Base-by-base conservation (phyloP, 2,329 filamentous ascomycete species). In the Pezizomycotina sp. region DNA sequence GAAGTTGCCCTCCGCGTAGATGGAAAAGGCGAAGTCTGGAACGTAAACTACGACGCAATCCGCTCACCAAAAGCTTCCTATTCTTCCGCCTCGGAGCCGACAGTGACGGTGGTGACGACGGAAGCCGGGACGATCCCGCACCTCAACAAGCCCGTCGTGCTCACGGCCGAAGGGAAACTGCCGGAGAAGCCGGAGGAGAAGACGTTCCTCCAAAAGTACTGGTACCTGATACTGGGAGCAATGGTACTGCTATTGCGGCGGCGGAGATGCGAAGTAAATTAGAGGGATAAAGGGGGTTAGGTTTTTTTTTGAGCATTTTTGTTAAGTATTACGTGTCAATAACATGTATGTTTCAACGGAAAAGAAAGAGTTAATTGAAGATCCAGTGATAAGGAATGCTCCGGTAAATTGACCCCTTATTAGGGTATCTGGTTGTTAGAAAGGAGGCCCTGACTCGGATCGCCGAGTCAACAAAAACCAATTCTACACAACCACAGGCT, bases 121-220 rank as follows among this genome's bases (percentile, higher is more conserved):
- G 55, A 50, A 28, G 57, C 54, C 37, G 73, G 70, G 2, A 64
- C 62, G 53, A 62, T 66, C 52, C 70, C 71, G 2, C 63, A 64
- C 47, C 57, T 77, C 50, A 76, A 75, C 50, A 69, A 67, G 57
- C 72, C 73, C 2, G 62, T 78, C 23, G 66, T 75, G 30, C 56
- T 77, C 45, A 65, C 59, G 28, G 60, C 68, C 0, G 67, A 74
- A 46, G 73, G 73, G 10, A 70, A 63, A 58, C 62, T 68, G 54
- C 64, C 65, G 26, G 36, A 28, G 12, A 60, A 62, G 43, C 63
- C 65, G 51, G 57, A 57, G 36, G 70, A 77, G 59, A 77, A 75
- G 64, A 63, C 66, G 2, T 63, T 77, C 44, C 53, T 77, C 38
- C 72, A 77, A 56, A 77, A 74, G 55, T 77, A 77, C 54, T 77